These are phyloP conservation scores for Fraxinus quadrangulata DNA, from an alignment of 257 asterid genomes.

Conservation along the genomic window DNA sequence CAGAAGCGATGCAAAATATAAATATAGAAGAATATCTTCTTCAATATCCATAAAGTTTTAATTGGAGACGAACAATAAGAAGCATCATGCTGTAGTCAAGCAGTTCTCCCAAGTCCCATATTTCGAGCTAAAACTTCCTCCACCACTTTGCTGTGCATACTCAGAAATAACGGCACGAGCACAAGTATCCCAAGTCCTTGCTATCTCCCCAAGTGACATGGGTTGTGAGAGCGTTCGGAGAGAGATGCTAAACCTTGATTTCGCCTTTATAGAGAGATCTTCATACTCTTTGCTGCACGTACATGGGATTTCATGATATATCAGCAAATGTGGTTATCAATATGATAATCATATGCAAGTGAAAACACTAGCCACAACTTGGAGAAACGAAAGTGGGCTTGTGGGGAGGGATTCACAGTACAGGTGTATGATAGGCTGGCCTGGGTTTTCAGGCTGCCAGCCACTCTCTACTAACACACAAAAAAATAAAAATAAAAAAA, in stretches of 20 bases:
- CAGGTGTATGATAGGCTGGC: too few species aligned
- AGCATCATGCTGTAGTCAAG: constrained; percentile 48
- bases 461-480: too few species aligned
- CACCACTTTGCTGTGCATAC: constrained; percentile 74
- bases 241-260: constrained; percentile 70
- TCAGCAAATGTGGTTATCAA: constrained; percentile 11
- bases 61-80: background rate
- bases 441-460: too few species aligned
- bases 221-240: constrained; percentile 74
- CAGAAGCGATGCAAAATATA: background rate
- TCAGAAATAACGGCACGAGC: constrained; percentile 70
- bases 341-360: background rate
- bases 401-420: too few species aligned
- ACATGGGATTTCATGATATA: background rate
- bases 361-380: background rate
- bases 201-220: constrained; percentile 74
- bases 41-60: background rate
- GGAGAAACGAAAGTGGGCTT: too few species aligned
- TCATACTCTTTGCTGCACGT: constrained; percentile 70
- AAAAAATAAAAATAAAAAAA: too few species aligned
- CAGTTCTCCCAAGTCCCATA: constrained; percentile 86
- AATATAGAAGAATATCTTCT: background rate
- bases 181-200: constrained; percentile 78
- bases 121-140: constrained; percentile 85
- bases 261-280: constrained; percentile 68